Evolutionary conservation across 2,329 filamentous ascomycete genomes (phyloP).

Genomic region (Calonectria ilicicola): DNA sequence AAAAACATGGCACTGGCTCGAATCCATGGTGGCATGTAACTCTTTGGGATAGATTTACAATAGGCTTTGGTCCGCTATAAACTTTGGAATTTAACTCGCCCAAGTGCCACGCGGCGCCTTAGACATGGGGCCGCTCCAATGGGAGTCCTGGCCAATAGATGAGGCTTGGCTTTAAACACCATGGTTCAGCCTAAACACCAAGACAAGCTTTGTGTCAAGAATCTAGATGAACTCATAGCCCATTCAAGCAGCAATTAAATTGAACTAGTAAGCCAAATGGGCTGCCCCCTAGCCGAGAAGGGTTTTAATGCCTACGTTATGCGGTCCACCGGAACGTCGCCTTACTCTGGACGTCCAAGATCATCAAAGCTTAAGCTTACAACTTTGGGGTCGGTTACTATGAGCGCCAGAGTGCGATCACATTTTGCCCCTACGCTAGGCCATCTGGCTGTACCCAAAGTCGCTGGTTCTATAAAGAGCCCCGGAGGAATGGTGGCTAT

Average conservation of each 20-base stretch:
- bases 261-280: not conserved
- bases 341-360: conserved; percentile 4
- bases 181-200: not conserved
- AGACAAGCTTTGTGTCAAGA: conserved; percentile 4
- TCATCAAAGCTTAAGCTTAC: not conserved
- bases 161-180: not conserved
- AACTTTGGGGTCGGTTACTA: not conserved
- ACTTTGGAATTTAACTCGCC: not conserved
- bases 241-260: not conserved
- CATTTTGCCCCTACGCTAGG: not conserved
- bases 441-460: not conserved
- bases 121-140: not conserved
- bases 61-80: not conserved
- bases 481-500: conserved; percentile 5
- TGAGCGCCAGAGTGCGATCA: not conserved
- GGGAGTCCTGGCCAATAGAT: not conserved
- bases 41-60: not conserved
- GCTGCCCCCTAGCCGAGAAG: not conserved
- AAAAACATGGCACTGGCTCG: not conserved
- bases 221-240: conserved; percentile 2
- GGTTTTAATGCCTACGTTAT: not conserved
- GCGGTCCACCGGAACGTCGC: not conserved
- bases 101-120: not conserved
- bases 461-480: not conserved
- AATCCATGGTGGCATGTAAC: not conserved